These are phyloP conservation scores for Lathyrus oleraceus DNA, from an alignment of 306 rosid genomes.

Conservation along the genomic window DNA sequence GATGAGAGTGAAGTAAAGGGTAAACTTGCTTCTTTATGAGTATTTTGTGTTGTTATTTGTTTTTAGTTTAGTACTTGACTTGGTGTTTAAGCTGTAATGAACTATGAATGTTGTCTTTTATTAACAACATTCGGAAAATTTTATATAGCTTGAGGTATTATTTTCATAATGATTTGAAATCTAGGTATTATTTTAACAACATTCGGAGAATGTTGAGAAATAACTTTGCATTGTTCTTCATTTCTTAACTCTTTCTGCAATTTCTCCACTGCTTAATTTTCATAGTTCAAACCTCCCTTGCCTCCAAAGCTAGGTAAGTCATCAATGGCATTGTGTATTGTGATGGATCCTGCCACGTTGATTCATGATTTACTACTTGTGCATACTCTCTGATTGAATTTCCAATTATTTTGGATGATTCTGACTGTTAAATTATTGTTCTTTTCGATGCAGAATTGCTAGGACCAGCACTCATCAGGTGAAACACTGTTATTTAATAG, in stretches of 20 bases:
- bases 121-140: conserved; percentile 29
- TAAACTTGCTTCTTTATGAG: conserved; percentile 64
- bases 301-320: conserved; percentile 77
- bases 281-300: conserved; percentile 40
- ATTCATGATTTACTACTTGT: neutral
- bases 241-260: conserved; percentile 19
- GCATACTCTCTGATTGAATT: neutral
- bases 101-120: conserved; percentile 35
- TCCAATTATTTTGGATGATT: too few species aligned
- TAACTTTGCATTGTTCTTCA: neutral
- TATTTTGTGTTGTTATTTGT: conserved; percentile 40
- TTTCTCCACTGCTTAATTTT: too few species aligned
- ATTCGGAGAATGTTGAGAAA: too few species aligned
- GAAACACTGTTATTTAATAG: too few species aligned
- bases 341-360: conserved; percentile 30
- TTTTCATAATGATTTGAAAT: conserved; percentile 28
- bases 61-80: conserved; percentile 21
- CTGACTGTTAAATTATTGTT: too few species aligned
- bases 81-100: conserved; percentile 31
- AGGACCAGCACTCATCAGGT: too few species aligned
- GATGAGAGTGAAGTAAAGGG: conserved; percentile 55
- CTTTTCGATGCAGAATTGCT: too few species aligned
- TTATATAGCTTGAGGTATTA: conserved; percentile 32
- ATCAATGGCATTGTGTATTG: conserved; percentile 5
- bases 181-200: too few species aligned